A percentile compares a stretch with the other conserved stretches of the same genome.
Conservation (phyloP, 768 basidiomycete species). For the Leucogyrophana mollusca region DNA sequence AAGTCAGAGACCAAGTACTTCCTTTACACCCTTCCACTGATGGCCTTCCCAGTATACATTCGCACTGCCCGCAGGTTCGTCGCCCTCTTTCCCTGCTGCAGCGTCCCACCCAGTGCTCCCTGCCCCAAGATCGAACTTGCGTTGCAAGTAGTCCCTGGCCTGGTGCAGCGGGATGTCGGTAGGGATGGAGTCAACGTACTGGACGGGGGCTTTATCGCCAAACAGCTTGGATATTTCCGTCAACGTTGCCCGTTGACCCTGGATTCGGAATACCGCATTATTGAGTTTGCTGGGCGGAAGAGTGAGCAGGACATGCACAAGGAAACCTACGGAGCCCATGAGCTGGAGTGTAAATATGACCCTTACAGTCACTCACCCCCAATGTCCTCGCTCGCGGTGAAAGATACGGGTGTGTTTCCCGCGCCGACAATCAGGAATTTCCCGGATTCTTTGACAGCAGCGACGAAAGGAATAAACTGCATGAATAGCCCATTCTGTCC, state of each 20-base stretch:
- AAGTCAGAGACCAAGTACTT: not conserved
- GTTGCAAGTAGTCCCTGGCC: constrained; percentile 12
- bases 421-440: constrained; percentile 20
- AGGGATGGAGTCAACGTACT: constrained; percentile 17
- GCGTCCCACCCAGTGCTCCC: constrained; percentile 23
- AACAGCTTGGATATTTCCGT: constrained; percentile 13
- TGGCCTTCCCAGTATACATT: constrained; percentile 18
- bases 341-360: not conserved
- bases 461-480: constrained; percentile 11
- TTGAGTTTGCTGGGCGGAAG: constrained; percentile 11
- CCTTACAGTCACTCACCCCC: constrained; percentile 14
- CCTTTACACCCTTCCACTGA: constrained; percentile 16
- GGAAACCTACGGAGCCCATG: constrained; percentile 16
- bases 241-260: constrained; percentile 19
- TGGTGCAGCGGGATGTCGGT: constrained; percentile 11
- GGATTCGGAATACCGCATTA: constrained; percentile 18
- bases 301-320: constrained; percentile 20
- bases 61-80: constrained; percentile 15
- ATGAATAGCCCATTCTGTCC: constrained; percentile 18
- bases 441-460: constrained; percentile 9
- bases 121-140: constrained; percentile 11
- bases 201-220: constrained; percentile 6
- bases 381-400: constrained; percentile 21
- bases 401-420: constrained; percentile 19
- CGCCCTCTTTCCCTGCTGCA: constrained; percentile 8